Percentiles rank a stretch among this genome's conserved stretches.
Evolutionary conservation across 2,329 filamentous ascomycete genomes (phyloP).

Genomic region (Cryphonectria carpinicola): DNA sequence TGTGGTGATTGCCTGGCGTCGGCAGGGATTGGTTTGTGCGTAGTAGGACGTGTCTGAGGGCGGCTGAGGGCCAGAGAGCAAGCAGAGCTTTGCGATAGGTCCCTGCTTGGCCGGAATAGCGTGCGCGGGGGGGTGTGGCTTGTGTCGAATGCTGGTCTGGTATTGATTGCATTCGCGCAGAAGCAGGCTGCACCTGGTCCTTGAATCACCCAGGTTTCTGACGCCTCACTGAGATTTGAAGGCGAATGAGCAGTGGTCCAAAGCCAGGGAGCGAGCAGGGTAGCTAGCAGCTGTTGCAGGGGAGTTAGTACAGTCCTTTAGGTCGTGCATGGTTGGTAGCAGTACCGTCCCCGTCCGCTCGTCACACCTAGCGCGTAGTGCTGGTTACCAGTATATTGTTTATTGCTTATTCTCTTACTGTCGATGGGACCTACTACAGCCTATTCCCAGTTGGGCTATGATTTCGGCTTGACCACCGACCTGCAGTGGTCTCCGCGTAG

Average conservation of each 20-base stretch:
- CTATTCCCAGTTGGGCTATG: neutral
- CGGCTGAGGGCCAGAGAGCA: neutral
- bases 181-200: neutral
- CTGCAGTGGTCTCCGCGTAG: neutral
- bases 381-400: neutral
- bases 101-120: neutral
- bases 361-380: neutral
- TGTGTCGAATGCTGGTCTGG: neutral
- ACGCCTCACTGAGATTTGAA: neutral
- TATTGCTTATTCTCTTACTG: neutral
- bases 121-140: neutral
- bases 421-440: neutral
- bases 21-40: conserved; percentile 4
- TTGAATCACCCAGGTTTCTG: neutral
- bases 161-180: neutral
- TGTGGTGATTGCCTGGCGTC: neutral
- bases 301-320: neutral
- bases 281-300: neutral
- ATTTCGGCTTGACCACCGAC: neutral
- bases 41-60: neutral
- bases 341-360: neutral
- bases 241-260: neutral
- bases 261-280: neutral
- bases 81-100: neutral
- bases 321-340: neutral